phyloP scores from a whole-genome alignment of 2,329 filamentous ascomycete species.

The Didymella segeticola region DNA sequence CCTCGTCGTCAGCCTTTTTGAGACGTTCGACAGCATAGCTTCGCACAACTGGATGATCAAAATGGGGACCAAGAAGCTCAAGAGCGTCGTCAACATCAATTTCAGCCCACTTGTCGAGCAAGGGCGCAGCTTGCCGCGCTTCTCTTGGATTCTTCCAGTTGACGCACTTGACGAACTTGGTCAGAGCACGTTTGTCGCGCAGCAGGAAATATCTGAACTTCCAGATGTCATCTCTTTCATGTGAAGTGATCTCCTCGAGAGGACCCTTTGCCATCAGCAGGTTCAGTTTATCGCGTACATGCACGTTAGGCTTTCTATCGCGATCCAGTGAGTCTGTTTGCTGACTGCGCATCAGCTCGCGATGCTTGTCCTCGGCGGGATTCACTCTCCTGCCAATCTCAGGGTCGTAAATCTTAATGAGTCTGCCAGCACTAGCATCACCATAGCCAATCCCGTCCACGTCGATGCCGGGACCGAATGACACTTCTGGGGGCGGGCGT shows the following conservation, averaged over 20 bases:
- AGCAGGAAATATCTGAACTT: conserved; percentile 95
- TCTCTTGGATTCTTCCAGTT: conserved; percentile 90
- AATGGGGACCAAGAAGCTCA: conserved; percentile 89
- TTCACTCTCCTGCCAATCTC: conserved; percentile 90
- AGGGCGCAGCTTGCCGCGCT: conserved; percentile 85
- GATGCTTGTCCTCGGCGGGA: conserved; percentile 93
- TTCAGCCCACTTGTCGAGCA: conserved; percentile 91
- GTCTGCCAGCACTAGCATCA: conserved; percentile 61
- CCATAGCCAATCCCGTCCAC: conserved; percentile 64
- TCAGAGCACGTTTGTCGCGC: conserved; percentile 83
- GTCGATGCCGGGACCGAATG: conserved; percentile 88
- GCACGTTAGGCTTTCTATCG: conserved; percentile 94
- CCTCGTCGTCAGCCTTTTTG: conserved; percentile 89
- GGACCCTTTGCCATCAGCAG: conserved; percentile 90
- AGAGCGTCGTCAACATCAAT: conserved; percentile 97
- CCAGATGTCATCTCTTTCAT: conserved; percentile 97
- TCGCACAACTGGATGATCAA: conserved; percentile 85
- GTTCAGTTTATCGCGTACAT: conserved; percentile 93
- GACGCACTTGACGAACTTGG: conserved; percentile 97
- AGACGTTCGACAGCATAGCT: conserved; percentile 93
- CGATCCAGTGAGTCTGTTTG: conserved; percentile 93
- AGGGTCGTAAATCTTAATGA: conserved; percentile 90
- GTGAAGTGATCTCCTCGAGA: conserved; percentile 82
- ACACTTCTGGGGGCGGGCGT: conserved; percentile 85
- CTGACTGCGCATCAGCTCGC: conserved; percentile 87